Conservation (phyloP, 257 asterid species). For the Verbascum thapsus region DNA sequence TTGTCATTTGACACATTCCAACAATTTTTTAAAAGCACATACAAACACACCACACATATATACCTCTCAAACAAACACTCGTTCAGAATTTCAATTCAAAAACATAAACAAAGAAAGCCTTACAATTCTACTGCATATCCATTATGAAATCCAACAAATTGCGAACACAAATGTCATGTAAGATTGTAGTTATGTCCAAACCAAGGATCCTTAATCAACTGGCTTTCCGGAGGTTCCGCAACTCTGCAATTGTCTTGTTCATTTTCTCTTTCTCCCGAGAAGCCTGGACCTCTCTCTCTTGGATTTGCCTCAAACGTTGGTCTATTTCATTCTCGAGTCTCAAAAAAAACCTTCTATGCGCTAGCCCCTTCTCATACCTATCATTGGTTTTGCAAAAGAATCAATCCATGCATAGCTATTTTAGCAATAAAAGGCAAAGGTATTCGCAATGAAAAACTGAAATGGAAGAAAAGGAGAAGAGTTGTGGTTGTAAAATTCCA, state of each 20-base stretch:
- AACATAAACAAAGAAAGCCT: no score
- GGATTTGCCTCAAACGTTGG: slow-evolving; percentile 54
- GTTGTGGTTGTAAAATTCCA: no score
- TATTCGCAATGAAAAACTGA: no score
- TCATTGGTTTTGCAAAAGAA: slow-evolving; percentile 15
- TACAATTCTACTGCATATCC: no score
- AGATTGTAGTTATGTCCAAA: not conserved
- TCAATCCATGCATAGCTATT: not conserved
- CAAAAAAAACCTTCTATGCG: slow-evolving; percentile 64
- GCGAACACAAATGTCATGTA: slow-evolving; percentile 3
- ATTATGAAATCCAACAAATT: not conserved
- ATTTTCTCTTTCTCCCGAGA: slow-evolving; percentile 57
- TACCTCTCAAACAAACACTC: no score
- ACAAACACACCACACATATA: no score
- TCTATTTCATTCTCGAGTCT: slow-evolving; percentile 70
- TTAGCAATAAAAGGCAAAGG: no score
- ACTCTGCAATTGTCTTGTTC: slow-evolving; percentile 52
- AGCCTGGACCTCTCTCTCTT: slow-evolving; percentile 41
- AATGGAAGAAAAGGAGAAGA: not conserved
- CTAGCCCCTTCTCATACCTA: slow-evolving; percentile 65
- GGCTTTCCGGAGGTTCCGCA: slow-evolving; percentile 49
- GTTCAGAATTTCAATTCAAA: no score
- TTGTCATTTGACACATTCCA: no score
- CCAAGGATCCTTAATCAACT: slow-evolving; percentile 42
- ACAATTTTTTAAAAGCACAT: no score